Base-by-base conservation (phyloP, 2,329 filamentous ascomycete species). In the Emmonsiellopsis sp. region DNA sequence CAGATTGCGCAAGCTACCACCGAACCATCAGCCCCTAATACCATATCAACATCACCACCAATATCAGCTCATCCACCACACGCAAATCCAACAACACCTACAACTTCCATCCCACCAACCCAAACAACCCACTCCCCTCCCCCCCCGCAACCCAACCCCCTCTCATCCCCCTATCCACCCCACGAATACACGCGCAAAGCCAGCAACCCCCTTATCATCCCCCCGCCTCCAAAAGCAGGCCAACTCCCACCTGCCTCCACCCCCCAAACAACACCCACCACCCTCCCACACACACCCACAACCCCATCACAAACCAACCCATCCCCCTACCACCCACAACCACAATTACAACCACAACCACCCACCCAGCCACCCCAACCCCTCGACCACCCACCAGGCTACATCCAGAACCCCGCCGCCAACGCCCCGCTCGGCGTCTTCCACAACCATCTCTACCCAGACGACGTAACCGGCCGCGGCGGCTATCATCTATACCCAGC, bases 1-100 rank as follows among this genome's bases (percentile, higher is more conserved):
- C 36, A 36, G 36, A 39, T n/a, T 13, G 27, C 7, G 14, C 33
- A 2, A 27, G 33, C 65, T 34, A 65, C 67, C 1, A 61, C 69
- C 7, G 21, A 17, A 37, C 34, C 47, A 33, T 11, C n/a, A 49
- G 69, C 7, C 61, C 65, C 6, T 32, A 11, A 58, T 66, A 14
- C 64, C 70, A 36, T 70, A 51, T 66, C 72, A 9, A 66, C 71
- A 33, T 64, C 69, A n/a, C 63, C 66, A 17, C 42, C 37, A 42
- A 21, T 32, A 9, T 9, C 34, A 14, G n/a, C 50, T 8, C 8
- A 27, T 11, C 10, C 33, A 42, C 21, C 11, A n/a, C 27, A 11
- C 36, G 34, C 42, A 33, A 39, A 31, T 39, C 33, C 45, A 42
- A n/a, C 49, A 42, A 2, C 17, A 42, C 9, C 40, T 2, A 9